Evolutionary conservation across 2,329 filamentous ascomycete genomes (phyloP).

Genomic region (Exophiala sideris): DNA sequence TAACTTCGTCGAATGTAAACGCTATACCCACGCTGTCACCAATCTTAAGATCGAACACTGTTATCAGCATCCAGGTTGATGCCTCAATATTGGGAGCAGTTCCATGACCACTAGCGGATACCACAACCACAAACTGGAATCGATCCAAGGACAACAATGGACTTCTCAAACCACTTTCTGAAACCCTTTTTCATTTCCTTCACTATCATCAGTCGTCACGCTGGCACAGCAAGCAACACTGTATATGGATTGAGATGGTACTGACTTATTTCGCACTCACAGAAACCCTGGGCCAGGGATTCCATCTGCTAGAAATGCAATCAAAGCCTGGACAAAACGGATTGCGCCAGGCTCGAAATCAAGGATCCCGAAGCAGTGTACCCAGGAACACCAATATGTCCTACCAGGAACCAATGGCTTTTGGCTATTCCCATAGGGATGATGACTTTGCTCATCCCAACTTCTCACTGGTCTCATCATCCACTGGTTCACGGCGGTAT

Average conservation of each 20-base stretch:
- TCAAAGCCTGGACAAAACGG: conserved; percentile 4
- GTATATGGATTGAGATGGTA: not conserved
- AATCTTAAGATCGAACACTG: no score
- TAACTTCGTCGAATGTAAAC: no score
- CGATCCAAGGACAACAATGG: not conserved
- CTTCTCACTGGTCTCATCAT: conserved; percentile 21
- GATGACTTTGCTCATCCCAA: conserved; percentile 15
- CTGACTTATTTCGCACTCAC: conserved; percentile 10
- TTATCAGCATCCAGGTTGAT: no score
- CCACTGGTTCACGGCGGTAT: conserved; percentile 10
- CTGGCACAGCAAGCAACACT: not conserved
- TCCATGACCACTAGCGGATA: no score
- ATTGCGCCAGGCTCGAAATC: conserved; percentile 4
- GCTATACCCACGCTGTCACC: no score
- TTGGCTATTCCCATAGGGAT: conserved; percentile 14
- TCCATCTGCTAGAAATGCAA: conserved; percentile 4
- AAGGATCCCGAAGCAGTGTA: conserved; percentile 15
- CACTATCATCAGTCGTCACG: not conserved
- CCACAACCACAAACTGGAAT: no score
- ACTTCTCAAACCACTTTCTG: not conserved
- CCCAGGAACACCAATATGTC: conserved; percentile 22
- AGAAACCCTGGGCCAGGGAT: not conserved
- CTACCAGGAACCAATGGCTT: conserved; percentile 14
- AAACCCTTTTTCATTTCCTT: not conserved
- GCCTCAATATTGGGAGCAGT: no score